These are phyloP conservation scores for Mucuna pruriens DNA, from an alignment of 306 rosid genomes.

Conservation along the genomic window DNA sequence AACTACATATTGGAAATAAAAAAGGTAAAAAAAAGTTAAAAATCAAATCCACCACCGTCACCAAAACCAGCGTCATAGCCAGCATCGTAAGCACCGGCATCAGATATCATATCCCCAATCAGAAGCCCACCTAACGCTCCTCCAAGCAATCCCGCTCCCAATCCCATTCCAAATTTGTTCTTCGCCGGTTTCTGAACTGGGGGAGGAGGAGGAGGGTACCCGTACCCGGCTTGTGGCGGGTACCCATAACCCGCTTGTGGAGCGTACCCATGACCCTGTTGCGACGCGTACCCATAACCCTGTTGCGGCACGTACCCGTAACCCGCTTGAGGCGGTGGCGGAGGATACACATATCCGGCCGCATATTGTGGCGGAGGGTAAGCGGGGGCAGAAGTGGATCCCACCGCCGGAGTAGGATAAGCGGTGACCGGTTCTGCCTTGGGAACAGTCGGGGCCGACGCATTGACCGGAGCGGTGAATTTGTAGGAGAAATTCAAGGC, in stretches of 20 bases:
- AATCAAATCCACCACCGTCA: slow-evolving; percentile 43
- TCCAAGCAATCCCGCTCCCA: slow-evolving; percentile 79
- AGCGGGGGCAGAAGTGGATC: background rate
- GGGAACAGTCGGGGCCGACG: background rate
- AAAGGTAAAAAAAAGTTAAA: background rate
- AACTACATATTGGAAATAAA: background rate
- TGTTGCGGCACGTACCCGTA: slow-evolving; percentile 12
- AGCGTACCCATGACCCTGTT: slow-evolving; percentile 7
- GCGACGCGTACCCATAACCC: slow-evolving; percentile 25
- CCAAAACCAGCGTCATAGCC: no score
- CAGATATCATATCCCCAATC: slow-evolving; percentile 71
- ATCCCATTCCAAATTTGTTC: slow-evolving; percentile 62
- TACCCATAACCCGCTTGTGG: slow-evolving; percentile 39
- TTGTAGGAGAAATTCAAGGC: slow-evolving; percentile 54
- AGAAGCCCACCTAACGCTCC: slow-evolving; percentile 77
- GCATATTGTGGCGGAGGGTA: slow-evolving; percentile 36
- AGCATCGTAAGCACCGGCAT: slow-evolving; percentile 42
- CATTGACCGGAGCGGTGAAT: background rate
- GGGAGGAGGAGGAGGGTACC: slow-evolving; percentile 42
- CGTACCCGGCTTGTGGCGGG: slow-evolving; percentile 33
- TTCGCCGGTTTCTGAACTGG: slow-evolving; percentile 39
- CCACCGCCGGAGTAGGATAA: slow-evolving; percentile 30
- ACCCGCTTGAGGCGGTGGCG: background rate
- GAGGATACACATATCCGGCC: background rate
- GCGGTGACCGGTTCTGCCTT: background rate